Evolutionary conservation across 2,329 filamentous ascomycete genomes (phyloP), one percentile per base, ranked within the genome.

Genomic region (Pleoardoris graminearum): DNA sequence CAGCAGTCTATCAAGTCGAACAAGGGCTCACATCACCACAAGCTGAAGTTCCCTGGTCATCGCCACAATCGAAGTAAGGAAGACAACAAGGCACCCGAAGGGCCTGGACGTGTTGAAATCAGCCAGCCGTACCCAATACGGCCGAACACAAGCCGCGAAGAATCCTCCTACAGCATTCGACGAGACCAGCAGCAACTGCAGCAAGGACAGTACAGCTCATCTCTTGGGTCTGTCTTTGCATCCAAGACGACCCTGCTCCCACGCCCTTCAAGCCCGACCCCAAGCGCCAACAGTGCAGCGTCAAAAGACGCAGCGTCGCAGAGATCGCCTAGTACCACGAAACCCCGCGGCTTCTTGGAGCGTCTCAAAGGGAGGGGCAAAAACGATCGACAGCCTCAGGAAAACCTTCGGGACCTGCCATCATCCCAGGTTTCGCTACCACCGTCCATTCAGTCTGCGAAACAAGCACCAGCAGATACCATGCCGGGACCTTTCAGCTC

Each of bases 221-320:
- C 75, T 12, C 69, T 78, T 55, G 73, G 70, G 53, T 79, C 80
- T 14, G 77, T 80, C 11, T 77, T 82, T 65, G 78, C 75, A 41
- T 82, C 80, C 25, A 74, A 76, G 12, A 76, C 76, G 6, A 78
- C 72, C 19, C 72, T 82, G 30, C 74, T 79, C 69, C 82, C 77
- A 60, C 86, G 91, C 59, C 86, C 90, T 11, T 84, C 89, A 55
- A 96, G 92, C 72, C 91, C 92, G 22, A 90, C 90, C 0, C 89
- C 91, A 7, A 94, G 90, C 71, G 79, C 83, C 36, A 83, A 82
- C 61, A 90, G 87, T 66, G 81, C 77, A 19, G 76, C 77, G 73
- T 82, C 74, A 69, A 80, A 70, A 67, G 80, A 74, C 65, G 54
- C 55, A 35, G 50, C 57, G 19, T 43, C 66, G 5, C 82, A 85